A percentile compares a stretch with the other conserved stretches of the same genome.
Conservation (phyloP, 495 filamentous ascomycete species). For the Lasiosphaeria miniovina region DNA sequence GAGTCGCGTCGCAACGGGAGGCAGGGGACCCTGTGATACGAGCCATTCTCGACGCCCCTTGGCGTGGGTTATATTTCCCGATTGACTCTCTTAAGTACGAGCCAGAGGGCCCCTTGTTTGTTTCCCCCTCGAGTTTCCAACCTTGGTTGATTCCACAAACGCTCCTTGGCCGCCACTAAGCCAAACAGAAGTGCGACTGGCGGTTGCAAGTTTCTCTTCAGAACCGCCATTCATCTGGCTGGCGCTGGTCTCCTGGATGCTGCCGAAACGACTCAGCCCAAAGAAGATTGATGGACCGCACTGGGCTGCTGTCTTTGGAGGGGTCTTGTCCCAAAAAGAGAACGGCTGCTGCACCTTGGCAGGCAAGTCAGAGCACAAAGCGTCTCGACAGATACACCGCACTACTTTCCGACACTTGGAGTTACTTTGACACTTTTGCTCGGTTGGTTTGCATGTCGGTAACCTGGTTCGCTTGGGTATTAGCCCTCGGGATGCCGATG, state of each 20-base stretch:
- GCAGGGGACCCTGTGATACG: background rate
- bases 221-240: background rate
- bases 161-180: background rate
- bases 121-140: background rate
- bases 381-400: no score
- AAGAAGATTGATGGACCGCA: no score
- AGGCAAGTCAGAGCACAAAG: no score
- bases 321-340: no score
- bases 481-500: no score
- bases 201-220: background rate
- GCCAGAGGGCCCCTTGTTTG: background rate
- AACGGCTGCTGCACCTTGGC: no score
- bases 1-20: background rate
- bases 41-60: conserved; percentile 5
- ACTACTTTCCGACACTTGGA: no score
- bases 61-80: conserved; percentile 7
- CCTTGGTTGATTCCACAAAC: background rate
- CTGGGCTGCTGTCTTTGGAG: no score
- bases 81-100: background rate
- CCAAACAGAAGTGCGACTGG: conserved; percentile 5
- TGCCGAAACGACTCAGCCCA: background rate
- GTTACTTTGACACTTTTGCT: no score
- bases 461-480: no score
- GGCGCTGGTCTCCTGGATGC: background rate
- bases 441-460: no score